Conservation (phyloP, 78 protist genomes). For the Cavenderia fasciculata region DNA sequence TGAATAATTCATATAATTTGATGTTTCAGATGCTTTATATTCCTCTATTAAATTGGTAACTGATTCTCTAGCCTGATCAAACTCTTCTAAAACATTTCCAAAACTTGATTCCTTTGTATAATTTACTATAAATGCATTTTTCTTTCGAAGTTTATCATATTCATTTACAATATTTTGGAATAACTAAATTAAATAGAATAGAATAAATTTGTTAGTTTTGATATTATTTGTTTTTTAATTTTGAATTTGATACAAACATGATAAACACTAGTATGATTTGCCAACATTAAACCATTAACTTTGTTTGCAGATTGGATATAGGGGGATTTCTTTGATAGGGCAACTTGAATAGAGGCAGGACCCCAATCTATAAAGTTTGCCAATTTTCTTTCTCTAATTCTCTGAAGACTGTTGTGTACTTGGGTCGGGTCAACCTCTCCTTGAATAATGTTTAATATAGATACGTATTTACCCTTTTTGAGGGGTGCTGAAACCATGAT, state of each 20-base stretch:
- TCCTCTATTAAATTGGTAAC: constrained; percentile 92
- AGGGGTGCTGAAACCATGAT: constrained; percentile 92
- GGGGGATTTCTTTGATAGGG: constrained; percentile 47
- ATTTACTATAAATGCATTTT: constrained; percentile 77
- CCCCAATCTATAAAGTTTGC: constrained; percentile 99
- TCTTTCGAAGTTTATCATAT: constrained; percentile 88
- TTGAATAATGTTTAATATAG: constrained; percentile 98
- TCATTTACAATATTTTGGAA: constrained; percentile 58
- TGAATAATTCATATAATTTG: constrained; percentile 85
- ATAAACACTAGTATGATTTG: constrained; percentile 98
- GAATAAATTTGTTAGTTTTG: background rate
- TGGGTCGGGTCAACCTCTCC: constrained; percentile 99
- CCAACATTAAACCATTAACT: constrained; percentile 99
- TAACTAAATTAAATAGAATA: constrained; percentile 20
- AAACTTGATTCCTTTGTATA: constrained; percentile 81
- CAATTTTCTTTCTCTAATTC: constrained; percentile 94
- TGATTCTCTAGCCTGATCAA: constrained; percentile 86
- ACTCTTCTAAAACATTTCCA: constrained; percentile 91
- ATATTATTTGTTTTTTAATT: background rate
- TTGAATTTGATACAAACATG: constrained; percentile 29
- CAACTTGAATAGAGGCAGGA: constrained; percentile 98
- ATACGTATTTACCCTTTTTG: constrained; percentile 94
- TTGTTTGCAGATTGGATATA: constrained; percentile 84
- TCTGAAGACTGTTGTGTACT: constrained; percentile 97
- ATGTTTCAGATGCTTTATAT: constrained; percentile 91